These are phyloP conservation scores for Danielia oregonensis DNA, from an alignment of 805 yeast species.

Conservation along the genomic window DNA sequence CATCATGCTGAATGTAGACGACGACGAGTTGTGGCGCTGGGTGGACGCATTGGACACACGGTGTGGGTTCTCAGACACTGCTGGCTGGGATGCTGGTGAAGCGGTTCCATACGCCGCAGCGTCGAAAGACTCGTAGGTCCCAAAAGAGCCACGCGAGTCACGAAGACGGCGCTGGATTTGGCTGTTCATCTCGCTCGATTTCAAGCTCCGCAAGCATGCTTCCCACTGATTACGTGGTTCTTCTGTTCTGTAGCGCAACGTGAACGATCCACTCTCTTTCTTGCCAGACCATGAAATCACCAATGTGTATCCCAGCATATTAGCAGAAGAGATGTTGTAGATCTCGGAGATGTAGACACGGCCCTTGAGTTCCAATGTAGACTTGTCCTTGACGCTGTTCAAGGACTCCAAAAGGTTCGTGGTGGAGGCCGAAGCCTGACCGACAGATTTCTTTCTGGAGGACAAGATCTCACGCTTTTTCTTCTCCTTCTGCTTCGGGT, in stretches of 20 bases:
- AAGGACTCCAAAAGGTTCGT: conserved; percentile 34
- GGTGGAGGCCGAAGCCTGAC: conserved; percentile 39
- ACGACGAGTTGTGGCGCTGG: conserved; percentile 40
- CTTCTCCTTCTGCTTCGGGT: conserved; percentile 27
- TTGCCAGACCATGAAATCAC: conserved; percentile 81
- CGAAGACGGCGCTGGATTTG: conserved; percentile 35
- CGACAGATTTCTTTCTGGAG: conserved; percentile 46
- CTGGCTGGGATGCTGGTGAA: conserved; percentile 8
- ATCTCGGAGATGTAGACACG: conserved; percentile 73
- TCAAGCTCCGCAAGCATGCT: conserved; percentile 51
- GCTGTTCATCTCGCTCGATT: conserved; percentile 37
- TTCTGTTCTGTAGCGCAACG: conserved; percentile 77
- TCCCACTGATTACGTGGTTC: conserved; percentile 86
- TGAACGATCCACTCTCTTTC: conserved; percentile 81
- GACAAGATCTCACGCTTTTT: conserved; percentile 40
- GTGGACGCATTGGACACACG: conserved; percentile 31
- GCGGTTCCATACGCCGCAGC: conserved; percentile 16
- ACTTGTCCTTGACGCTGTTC: conserved; percentile 23
- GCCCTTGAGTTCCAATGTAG: conserved; percentile 62
- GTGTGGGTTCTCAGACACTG: conserved; percentile 3
- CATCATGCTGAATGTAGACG: conserved; percentile 44
- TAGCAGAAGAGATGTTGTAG: conserved; percentile 37
- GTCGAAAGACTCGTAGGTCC: conserved; percentile 27
- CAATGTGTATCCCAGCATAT: conserved; percentile 50
- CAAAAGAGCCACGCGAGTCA: conserved; percentile 29